Evolutionary conservation across 2,329 filamentous ascomycete species (phyloP).

Genomic region (Chaetomiaceae sp.): DNA sequence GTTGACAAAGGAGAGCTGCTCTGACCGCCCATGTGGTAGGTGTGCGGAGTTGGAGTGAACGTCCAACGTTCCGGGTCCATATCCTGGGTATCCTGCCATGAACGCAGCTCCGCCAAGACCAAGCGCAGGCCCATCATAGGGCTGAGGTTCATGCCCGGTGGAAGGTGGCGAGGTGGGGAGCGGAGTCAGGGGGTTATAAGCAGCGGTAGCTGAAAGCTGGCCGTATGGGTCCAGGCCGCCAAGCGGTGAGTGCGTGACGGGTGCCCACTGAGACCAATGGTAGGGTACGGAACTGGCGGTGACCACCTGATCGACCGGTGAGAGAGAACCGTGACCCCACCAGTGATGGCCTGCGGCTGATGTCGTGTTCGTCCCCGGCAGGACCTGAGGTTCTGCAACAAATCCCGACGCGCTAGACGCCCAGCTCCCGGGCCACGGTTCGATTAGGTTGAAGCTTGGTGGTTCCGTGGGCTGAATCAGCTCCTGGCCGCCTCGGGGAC

Average conservation of each 20-base stretch:
- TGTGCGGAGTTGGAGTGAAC: background rate
- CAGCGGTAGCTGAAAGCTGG: background rate
- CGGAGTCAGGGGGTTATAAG: background rate
- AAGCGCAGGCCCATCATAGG: background rate
- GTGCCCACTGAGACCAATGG: background rate
- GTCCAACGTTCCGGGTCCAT: background rate
- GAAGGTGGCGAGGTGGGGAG: background rate
- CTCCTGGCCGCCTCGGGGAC: background rate
- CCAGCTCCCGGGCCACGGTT: background rate
- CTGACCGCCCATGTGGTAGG: background rate
- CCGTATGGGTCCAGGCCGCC: background rate
- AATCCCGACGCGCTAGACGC: background rate
- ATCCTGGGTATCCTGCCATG: background rate
- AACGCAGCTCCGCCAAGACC: too few relatives aligned
- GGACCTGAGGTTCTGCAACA: background rate
- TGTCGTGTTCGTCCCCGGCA: background rate
- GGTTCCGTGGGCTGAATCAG: background rate
- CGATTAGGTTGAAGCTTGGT: background rate
- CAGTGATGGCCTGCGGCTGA: background rate
- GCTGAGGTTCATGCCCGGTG: background rate
- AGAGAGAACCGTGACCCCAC: background rate
- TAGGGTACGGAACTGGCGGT: background rate
- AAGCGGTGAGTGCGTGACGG: background rate
- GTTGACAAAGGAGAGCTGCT: background rate
- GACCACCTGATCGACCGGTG: constrained; percentile 2